Conservation (phyloP, 805 yeast genomes). For the Brettanomyces sp. region DNA sequence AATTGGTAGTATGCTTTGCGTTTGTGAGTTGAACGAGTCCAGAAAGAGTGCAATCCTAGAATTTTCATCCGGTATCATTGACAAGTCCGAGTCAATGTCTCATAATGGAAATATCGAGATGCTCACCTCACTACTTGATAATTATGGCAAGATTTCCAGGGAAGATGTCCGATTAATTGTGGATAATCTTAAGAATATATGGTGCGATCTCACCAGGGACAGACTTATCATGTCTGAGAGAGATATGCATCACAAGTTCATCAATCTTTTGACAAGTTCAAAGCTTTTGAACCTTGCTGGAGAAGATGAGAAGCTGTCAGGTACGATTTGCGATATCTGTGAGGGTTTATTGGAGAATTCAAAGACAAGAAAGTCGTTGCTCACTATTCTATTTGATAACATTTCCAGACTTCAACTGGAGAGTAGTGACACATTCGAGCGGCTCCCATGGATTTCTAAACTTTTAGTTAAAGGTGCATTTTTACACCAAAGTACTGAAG, state of each 20-base stretch:
- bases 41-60: constrained; percentile 6
- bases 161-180: constrained; percentile 17
- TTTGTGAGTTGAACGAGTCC: constrained; percentile 1
- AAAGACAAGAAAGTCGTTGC: constrained; percentile 55
- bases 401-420: constrained; percentile 36
- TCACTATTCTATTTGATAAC: constrained; percentile 47
- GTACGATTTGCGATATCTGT: constrained; percentile 27
- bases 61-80: constrained; percentile 2
- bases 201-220: constrained; percentile 50
- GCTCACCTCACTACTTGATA: constrained; percentile 5
- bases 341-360: constrained; percentile 38
- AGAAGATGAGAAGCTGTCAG: constrained; percentile 19
- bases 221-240: constrained; percentile 60
- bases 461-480: constrained; percentile 37
- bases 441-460: constrained; percentile 40
- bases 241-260: constrained; percentile 47
- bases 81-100: constrained; percentile 1
- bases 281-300: constrained; percentile 30
- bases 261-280: constrained; percentile 39
- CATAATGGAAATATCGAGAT: constrained; percentile 8
- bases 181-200: constrained; percentile 33
- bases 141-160: constrained; percentile 6
- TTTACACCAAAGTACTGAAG: constrained; percentile 44
- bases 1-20: constrained; percentile 9
- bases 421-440: constrained; percentile 27